Conservation (phyloP, 352 stramenopile genomes). For the Phytophthora pisi region DNA sequence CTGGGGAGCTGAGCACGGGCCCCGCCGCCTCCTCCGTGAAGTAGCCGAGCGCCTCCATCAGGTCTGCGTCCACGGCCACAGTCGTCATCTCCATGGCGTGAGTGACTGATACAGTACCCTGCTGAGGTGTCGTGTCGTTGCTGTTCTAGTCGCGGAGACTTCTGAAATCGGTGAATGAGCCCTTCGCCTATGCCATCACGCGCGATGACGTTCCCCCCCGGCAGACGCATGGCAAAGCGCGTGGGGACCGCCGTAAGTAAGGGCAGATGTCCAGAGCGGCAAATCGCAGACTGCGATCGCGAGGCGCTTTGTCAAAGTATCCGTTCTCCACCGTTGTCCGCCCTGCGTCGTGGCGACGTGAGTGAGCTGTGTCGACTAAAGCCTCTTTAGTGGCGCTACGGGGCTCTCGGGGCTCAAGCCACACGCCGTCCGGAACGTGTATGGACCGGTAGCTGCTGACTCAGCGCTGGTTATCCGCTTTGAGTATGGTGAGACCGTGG, state of each 20-base stretch:
- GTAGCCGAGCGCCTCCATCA: slow-evolving; percentile 31
- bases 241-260: neutral
- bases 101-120: neutral
- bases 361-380: neutral
- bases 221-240: slow-evolving; percentile 12
- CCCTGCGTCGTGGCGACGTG: neutral
- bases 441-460: neutral
- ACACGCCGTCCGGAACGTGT: neutral
- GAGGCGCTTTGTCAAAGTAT: neutral
- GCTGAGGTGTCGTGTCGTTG: too few relatives aligned
- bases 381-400: neutral
- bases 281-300: slow-evolving; percentile 4
- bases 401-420: neutral
- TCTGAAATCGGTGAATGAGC: slow-evolving; percentile 24
- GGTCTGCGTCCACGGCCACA: slow-evolving; percentile 20
- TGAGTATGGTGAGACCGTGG: neutral
- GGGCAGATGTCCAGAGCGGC: slow-evolving; percentile 10
- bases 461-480: neutral
- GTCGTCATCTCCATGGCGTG: neutral
- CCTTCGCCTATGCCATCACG: slow-evolving; percentile 11
- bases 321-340: neutral
- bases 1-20: slow-evolving; percentile 6
- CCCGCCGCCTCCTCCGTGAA: slow-evolving; percentile 23
- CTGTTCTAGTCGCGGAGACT: neutral
- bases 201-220: slow-evolving; percentile 3